Percentiles rank a stretch among this genome's conserved stretches.
Conservation (phyloP, 352 stramenopile genomes). For the Phytophthora citricola region DNA sequence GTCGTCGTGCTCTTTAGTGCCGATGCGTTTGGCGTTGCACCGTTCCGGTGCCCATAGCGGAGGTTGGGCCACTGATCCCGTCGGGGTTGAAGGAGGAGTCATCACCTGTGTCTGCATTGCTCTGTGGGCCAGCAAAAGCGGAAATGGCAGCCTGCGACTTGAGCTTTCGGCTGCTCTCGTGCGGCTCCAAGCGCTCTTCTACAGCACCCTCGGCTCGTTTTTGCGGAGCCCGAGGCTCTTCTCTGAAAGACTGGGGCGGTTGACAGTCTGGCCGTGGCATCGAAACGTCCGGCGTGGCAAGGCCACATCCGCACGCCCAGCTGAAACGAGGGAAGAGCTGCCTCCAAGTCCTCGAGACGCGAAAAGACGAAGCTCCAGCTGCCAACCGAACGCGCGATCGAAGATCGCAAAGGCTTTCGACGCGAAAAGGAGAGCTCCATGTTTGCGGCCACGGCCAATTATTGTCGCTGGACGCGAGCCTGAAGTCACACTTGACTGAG, state of each 20-base stretch:
- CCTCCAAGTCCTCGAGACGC: constrained; percentile 22
- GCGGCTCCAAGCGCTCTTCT: constrained; percentile 30
- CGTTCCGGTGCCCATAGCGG: constrained; percentile 44
- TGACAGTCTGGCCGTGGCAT: constrained; percentile 21
- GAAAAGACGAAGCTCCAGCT: constrained; percentile 38
- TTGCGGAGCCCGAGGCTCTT: constrained; percentile 20
- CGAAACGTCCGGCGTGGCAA: constrained; percentile 32
- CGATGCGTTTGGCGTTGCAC: constrained; percentile 30
- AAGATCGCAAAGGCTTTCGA: constrained; percentile 10
- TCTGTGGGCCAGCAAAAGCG: constrained; percentile 21
- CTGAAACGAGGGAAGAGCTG: constrained; percentile 38
- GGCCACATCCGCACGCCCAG: constrained; percentile 36
- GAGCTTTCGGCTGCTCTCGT: constrained; percentile 5
- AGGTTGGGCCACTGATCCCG: constrained; percentile 16
- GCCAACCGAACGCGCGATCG: constrained; percentile 1
- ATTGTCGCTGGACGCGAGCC: constrained; percentile 8
- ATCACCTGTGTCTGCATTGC: constrained; percentile 28
- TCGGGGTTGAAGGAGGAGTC: constrained; percentile 37
- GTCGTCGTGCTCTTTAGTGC: constrained; percentile 19
- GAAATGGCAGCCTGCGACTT: constrained; percentile 31
- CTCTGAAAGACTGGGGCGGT: constrained; percentile 11
- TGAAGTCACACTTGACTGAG: constrained; percentile 13
- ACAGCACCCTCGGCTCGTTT: constrained; percentile 30
- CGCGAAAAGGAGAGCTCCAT: constrained; percentile 18
- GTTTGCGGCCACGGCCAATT: constrained; percentile 20